Conservation (phyloP, 2,329 filamentous ascomycete species). For the Penicillium digitatum region DNA sequence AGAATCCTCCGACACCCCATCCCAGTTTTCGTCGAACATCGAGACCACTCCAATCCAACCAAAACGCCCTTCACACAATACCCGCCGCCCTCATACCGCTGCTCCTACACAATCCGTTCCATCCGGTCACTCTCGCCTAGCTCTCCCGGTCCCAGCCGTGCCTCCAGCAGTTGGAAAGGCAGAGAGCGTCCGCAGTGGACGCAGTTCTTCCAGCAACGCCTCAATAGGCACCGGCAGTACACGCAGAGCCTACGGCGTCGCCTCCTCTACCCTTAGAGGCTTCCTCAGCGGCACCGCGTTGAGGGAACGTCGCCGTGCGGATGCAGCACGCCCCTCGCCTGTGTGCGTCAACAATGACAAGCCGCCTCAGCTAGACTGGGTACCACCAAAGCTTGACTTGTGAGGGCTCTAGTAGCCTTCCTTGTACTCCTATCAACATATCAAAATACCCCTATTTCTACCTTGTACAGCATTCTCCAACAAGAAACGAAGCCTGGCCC, state of each 20-base stretch:
- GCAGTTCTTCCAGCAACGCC: slow-evolving; percentile 34
- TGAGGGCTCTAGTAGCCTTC: slow-evolving; percentile 25
- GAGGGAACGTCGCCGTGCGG: slow-evolving; percentile 29
- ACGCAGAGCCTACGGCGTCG: slow-evolving; percentile 34
- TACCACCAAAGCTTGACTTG: slow-evolving; percentile 36
- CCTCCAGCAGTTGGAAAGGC: slow-evolving; percentile 27
- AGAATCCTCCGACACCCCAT: slow-evolving; percentile 15
- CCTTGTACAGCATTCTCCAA: slow-evolving; percentile 5
- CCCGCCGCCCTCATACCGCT: slow-evolving; percentile 28
- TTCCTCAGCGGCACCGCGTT: slow-evolving; percentile 32
- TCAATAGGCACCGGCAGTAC: slow-evolving; percentile 36
- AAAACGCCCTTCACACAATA: slow-evolving; percentile 15
- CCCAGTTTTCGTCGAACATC: slow-evolving; percentile 2
- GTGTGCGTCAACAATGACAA: slow-evolving; percentile 32
- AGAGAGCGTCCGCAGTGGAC: slow-evolving; percentile 36
- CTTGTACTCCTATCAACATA: background rate
- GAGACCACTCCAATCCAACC: slow-evolving; percentile 16
- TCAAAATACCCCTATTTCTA: background rate
- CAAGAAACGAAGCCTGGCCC: slow-evolving; percentile 2
- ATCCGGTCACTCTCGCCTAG: slow-evolving; percentile 28
- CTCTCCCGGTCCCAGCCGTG: slow-evolving; percentile 32
- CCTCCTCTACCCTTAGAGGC: slow-evolving; percentile 36
- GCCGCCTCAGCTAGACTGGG: slow-evolving; percentile 37
- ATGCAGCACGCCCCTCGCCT: slow-evolving; percentile 25
- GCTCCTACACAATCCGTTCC: slow-evolving; percentile 22